Base-by-base conservation (phyloP, 257 asterid species). In the Sherardia arvensis region DNA sequence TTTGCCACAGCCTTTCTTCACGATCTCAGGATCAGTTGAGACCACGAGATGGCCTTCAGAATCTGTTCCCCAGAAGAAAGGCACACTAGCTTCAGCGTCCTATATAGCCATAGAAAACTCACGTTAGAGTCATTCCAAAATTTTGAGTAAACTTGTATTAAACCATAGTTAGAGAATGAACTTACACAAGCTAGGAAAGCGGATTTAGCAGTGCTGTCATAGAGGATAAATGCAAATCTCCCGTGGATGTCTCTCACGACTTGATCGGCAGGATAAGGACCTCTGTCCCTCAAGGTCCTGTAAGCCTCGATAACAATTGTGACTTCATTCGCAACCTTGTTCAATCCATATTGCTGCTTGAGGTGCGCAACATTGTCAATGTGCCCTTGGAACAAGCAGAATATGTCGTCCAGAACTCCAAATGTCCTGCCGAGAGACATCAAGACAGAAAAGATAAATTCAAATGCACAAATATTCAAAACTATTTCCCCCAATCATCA, bases 371-470 rank as follows among this genome's bases (percentile, higher is more conserved):
- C 81, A 29, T 93, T 93, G 62, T 90, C 86, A 54, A 93, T 81
- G 77, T 90, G 94, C 65, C 99, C 99, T 79, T 87, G 90, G 58
- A 93, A 93, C 83, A 93, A 66, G 82, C 99, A 93, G 85, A 85
- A 89, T 72, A 93, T 87, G 80, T 84, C 94, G 45, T 93, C 97
- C 66, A 90, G 90, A 7, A 80, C 97, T 1, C 84, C 94, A 61
- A 93, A 93, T 66, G 82, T 70, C 68, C 99, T 93, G 83, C 33
- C 62, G 36, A 38, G 40, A 38, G 17, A 49, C 5, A 51, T 11
- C 58, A 29, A 38, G 49, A 23, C 4, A 23, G 9, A 33, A 25
- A 25, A 34, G 49, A 26, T 65, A 56, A 59, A 11, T 34, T 45
- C 7, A 69, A 34, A 45, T 47, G 48, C 70, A 64, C n/a, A 29